Base-by-base conservation (phyloP, 2,329 filamentous ascomycete species). In the Ramularia endophylla region DNA sequence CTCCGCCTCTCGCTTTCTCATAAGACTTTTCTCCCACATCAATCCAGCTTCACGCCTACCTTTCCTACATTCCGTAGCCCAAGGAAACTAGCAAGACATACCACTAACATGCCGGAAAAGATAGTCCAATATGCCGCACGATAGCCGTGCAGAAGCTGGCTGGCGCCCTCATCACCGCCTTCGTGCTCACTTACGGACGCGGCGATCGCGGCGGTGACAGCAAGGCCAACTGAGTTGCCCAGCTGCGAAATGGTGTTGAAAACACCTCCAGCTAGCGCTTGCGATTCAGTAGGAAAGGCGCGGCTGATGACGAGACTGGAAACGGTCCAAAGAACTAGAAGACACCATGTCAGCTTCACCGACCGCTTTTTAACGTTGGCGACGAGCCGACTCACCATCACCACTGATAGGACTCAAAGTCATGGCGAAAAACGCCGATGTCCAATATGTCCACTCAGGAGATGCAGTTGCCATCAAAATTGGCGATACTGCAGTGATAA, bases 401-500 rank as follows among this genome's bases (percentile, higher is more conserved):
- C 19, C 7, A 27, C 15, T 25, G 6, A 25, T 22, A 4, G 34
- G 19, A n/a, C n/a, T 8, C 3, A 31, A 17, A 7, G 50, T 18
- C 25, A 50, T 42, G 15, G 51, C 53, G 33, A 34, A 43, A 36
- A 56, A 56, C 5, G 52, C 47, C 41, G 39, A 40, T 33, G 46
- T 43, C 71, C 71, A 77, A 56, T 73, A 76, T 2, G 62, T 60
- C 67, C 66, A 72, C 2, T 53, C 41, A 0, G 69, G 68, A 16
- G 70, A 59, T 19, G 70, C 62, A 18, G 74, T 46, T 4, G 69
- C 70, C 68, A 75, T 69, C 6, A 74, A 59, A 1, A 75, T 50
- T 2, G 67, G 66, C 0, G 65, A 63, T 2, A 64, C 46, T 6
- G 61, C 54, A 8, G 46, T 28, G 3, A 55, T 28, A 5, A 32